Evolutionary conservation across 257 asterid genomes (phyloP).

Genomic region (Apocynum venetum): DNA sequence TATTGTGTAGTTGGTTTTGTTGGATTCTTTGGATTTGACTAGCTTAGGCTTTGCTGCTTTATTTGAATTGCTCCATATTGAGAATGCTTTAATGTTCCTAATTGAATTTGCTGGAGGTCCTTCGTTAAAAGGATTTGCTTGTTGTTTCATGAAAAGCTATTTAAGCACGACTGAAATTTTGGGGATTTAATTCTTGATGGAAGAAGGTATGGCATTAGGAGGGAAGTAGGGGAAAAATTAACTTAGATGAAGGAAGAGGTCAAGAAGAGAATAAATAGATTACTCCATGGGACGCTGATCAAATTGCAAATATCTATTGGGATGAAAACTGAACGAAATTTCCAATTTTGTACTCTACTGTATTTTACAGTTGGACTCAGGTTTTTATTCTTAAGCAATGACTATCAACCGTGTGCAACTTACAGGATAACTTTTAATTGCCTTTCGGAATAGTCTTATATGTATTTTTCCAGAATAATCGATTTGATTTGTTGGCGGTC

Average conservation of each 20-base stretch:
- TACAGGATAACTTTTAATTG: neutral
- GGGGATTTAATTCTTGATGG: neutral
- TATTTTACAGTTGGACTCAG: neutral
- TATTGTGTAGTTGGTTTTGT: neutral
- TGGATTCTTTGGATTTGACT: neutral
- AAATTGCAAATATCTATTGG: neutral
- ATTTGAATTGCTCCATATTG: too few relatives aligned
- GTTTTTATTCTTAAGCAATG: neutral
- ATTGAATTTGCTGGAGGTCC: neutral
- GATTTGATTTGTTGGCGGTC: conserved; percentile 3
- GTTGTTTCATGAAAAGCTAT: neutral
- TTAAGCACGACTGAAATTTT: neutral
- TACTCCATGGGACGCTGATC: neutral
- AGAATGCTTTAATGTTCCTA: neutral
- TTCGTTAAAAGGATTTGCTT: neutral
- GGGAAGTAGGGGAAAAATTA: neutral
- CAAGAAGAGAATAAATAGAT: neutral
- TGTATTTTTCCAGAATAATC: neutral
- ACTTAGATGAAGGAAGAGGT: neutral
- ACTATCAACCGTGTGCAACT: neutral
- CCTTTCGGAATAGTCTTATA: neutral
- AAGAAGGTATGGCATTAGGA: neutral
- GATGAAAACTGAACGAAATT: neutral
- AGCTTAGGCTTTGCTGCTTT: neutral
- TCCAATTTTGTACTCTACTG: neutral